Evolutionary conservation across 768 basidiomycete genomes (phyloP).

Genomic region (Infundibulicybe gibba): DNA sequence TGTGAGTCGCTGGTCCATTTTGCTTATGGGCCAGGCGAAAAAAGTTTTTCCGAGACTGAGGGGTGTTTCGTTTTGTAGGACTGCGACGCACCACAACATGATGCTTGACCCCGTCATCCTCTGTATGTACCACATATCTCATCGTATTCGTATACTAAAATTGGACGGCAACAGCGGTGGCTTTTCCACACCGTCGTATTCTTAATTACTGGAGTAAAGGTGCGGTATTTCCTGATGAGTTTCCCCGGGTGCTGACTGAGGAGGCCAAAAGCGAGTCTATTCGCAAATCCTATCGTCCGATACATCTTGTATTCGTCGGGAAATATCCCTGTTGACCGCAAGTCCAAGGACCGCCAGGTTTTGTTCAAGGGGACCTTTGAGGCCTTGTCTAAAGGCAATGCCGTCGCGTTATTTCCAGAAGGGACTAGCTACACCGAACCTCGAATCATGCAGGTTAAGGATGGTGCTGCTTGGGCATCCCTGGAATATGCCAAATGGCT

Average conservation of each 20-base stretch:
- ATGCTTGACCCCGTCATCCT: slow-evolving; percentile 84
- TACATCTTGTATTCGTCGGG: slow-evolving; percentile 84
- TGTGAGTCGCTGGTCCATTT: slow-evolving; percentile 51
- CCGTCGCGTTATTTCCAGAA: slow-evolving; percentile 92
- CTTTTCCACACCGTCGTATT: slow-evolving; percentile 77
- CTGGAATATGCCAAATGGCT: slow-evolving; percentile 88
- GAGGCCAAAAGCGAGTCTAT: slow-evolving; percentile 57
- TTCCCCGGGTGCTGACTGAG: too few relatives aligned
- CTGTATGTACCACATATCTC: slow-evolving; percentile 37
- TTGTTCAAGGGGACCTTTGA: slow-evolving; percentile 90
- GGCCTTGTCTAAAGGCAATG: slow-evolving; percentile 71
- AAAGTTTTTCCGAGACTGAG: not conserved
- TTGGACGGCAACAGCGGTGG: slow-evolving; percentile 50
- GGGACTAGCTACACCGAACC: slow-evolving; percentile 94
- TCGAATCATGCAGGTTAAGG: slow-evolving; percentile 87
- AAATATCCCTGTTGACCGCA: slow-evolving; percentile 97
- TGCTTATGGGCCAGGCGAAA: not conserved
- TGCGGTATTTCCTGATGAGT: slow-evolving; percentile 15
- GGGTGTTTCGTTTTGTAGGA: slow-evolving; percentile 34
- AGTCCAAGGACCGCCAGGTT: slow-evolving; percentile 85
- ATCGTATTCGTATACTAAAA: not conserved
- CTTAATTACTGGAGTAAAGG: slow-evolving; percentile 97
- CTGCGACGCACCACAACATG: slow-evolving; percentile 93
- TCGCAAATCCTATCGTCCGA: slow-evolving; percentile 69
- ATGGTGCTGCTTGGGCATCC: slow-evolving; percentile 93